phyloP scores from a whole-genome alignment of 2,329 filamentous ascomycete genomes.

The Phaeosphaeriaceae sp. region DNA sequence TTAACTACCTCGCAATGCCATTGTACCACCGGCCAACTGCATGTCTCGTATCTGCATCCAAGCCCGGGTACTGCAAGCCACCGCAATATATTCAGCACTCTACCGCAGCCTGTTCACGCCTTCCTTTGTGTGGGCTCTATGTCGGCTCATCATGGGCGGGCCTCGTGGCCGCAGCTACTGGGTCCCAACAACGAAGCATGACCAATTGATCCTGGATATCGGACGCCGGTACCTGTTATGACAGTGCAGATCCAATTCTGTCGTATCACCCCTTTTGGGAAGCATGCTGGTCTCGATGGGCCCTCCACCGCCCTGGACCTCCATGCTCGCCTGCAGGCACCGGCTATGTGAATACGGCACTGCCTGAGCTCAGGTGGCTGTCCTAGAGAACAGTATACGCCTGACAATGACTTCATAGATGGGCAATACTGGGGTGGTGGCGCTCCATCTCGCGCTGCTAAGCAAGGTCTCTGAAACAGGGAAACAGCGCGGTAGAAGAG shows the following conservation, averaged over 20 bases:
- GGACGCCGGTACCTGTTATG: conserved; percentile 2
- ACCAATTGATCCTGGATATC: not conserved
- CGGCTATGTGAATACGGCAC: conserved; percentile 16
- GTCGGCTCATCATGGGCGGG: conserved; percentile 4
- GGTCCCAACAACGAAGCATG: not conserved
- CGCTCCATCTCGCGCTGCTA: not conserved
- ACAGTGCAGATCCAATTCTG: conserved; percentile 1
- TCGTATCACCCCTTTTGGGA: conserved; percentile 4
- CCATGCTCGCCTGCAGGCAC: conserved; percentile 26
- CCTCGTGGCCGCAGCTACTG: conserved; percentile 7
- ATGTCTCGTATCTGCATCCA: conserved; percentile 12
- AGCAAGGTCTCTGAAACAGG: conserved; percentile 5
- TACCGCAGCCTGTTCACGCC: conserved; percentile 4
- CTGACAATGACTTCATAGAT: conserved; percentile 19
- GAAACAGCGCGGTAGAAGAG: conserved; percentile 9
- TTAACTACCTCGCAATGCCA: not conserved
- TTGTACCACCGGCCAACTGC: conserved; percentile 7
- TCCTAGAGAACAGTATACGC: conserved; percentile 10
- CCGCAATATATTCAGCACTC: conserved; percentile 18
- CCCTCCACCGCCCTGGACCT: conserved; percentile 14
- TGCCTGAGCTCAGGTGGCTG: conserved; percentile 17
- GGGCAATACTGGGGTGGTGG: conserved; percentile 5
- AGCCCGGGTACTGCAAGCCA: conserved; percentile 15
- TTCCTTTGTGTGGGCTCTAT: conserved; percentile 3
- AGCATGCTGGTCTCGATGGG: conserved; percentile 10